Percentiles rank a stretch among this genome's conserved stretches.
Conservation (phyloP, 257 asterid genomes). For the Solanum boliviense region DNA sequence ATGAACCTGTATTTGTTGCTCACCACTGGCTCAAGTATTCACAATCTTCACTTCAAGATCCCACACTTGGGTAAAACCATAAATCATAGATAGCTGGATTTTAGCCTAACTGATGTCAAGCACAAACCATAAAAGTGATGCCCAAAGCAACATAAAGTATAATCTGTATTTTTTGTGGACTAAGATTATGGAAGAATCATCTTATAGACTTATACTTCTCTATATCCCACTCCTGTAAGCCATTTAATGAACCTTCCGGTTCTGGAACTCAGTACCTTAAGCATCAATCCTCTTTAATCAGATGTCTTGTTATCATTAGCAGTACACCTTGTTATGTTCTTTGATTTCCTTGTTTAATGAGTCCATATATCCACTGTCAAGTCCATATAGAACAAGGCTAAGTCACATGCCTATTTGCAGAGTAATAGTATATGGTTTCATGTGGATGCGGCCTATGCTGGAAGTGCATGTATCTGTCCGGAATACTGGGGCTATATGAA, state of each 20-base stretch:
- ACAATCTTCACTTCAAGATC: not conserved
- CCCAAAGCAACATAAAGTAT: not conserved
- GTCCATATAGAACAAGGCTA: not conserved
- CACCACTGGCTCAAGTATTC: not conserved
- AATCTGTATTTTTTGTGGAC: not conserved
- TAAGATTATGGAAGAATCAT: not conserved
- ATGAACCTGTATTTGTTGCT: not conserved
- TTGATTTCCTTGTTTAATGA: not conserved
- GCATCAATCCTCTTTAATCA: not conserved
- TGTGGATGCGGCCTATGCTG: constrained; percentile 98
- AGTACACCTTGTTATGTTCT: not conserved
- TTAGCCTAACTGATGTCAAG: not conserved
- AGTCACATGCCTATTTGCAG: constrained; percentile 26
- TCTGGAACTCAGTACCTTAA: not conserved
- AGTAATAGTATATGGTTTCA: constrained; percentile 77
- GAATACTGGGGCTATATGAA: constrained; percentile 65
- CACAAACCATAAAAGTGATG: not conserved
- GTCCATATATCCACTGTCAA: not conserved
- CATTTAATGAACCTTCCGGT: not conserved
- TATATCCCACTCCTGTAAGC: not conserved
- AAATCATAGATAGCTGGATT: not conserved
- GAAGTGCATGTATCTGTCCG: constrained; percentile 93
- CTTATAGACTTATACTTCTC: not conserved
- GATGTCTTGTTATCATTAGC: not conserved
- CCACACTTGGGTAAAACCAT: not conserved